Percentiles rank a stretch among this genome's conserved stretches.
Conservation (phyloP, 495 filamentous ascomycete genomes). For the Aspergillus sparsus region DNA sequence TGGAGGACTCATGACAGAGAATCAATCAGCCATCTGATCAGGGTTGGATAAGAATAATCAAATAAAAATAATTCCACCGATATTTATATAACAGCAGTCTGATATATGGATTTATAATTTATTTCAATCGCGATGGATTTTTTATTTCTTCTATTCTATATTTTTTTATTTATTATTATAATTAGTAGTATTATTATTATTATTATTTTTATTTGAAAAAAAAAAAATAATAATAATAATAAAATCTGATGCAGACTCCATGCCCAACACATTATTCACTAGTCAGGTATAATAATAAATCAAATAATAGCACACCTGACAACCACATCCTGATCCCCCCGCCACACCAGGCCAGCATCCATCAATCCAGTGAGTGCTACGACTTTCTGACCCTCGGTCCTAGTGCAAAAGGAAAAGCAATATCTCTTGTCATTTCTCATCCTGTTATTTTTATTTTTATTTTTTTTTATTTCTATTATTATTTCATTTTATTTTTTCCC, state of each 20-base stretch:
- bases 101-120: no score
- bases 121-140: no score
- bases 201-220: not conserved
- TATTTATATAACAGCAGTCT: constrained; percentile 5
- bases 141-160: no score
- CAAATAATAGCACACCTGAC: constrained; percentile 8
- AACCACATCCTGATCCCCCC: constrained; percentile 19
- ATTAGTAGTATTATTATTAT: no score
- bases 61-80: constrained; percentile 6
- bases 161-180: not conserved
- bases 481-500: constrained; percentile 20
- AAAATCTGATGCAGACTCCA: constrained; percentile 13
- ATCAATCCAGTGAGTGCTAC: constrained; percentile 11
- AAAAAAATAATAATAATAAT: constrained; percentile 17
- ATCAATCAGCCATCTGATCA: constrained; percentile 16
- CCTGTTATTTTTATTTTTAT: constrained; percentile 4
- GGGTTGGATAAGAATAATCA: constrained; percentile 11
- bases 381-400: constrained; percentile 20
- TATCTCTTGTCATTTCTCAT: constrained; percentile 27
- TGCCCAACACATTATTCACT: constrained; percentile 6
- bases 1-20: constrained; percentile 20
- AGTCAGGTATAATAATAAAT: constrained; percentile 1
- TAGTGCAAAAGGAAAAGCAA: constrained; percentile 19
- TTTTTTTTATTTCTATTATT: constrained; percentile 10
- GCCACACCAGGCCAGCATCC: constrained; percentile 27